Evolutionary conservation across 108 stramenopile species (phyloP), one percentile per base, ranked within the genome.

Genomic region (Skeletonema tropicum): DNA sequence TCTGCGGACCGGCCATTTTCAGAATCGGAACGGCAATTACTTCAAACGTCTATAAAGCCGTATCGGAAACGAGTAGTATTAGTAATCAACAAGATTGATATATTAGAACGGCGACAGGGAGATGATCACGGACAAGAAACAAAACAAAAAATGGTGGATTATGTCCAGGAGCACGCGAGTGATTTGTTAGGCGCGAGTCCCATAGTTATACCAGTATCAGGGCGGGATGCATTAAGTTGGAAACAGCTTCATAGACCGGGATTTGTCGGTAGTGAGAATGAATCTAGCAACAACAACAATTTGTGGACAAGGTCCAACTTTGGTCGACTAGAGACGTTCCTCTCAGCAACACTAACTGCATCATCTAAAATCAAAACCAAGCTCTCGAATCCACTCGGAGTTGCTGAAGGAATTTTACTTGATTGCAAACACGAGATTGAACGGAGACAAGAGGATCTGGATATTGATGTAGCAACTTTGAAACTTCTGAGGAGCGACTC

Each of bases 1-100:
- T 90, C 89, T 39, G 94, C 94, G 4, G 94, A 95, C 70, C 84
- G 92, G 52, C 94, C 94, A 17, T 93, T 95, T 67, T 80, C 90
- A 4, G 92, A 92, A 57, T 83, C 80, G 9, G 94, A 95, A 80
- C 57, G 87, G 36, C 46, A 48, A 25, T 67, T 95, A 0, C 68
- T 95, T 5, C 67, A 75, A 57, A 74, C 69, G 30, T 83, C 83
- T 29, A 92, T 93, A 21, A 87, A 87, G 68, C 45, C 84, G 10
- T 93, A 89, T 72, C 77, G 89, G 7, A 93, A 93, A 74, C 77
- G 76, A 30, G 90, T 95, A n/a, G 82, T 93, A 9, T 31, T 95
- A 15, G 74, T 95, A 26, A 83, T 95, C 12, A 95, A 95, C 66
- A 95, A 95, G 70, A 95, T 95, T 89, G 94, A 95, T 58, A 76